These are phyloP conservation scores for Dioscorea cayenensis DNA, from an alignment of 116 monocot genomes.

Conservation along the genomic window DNA sequence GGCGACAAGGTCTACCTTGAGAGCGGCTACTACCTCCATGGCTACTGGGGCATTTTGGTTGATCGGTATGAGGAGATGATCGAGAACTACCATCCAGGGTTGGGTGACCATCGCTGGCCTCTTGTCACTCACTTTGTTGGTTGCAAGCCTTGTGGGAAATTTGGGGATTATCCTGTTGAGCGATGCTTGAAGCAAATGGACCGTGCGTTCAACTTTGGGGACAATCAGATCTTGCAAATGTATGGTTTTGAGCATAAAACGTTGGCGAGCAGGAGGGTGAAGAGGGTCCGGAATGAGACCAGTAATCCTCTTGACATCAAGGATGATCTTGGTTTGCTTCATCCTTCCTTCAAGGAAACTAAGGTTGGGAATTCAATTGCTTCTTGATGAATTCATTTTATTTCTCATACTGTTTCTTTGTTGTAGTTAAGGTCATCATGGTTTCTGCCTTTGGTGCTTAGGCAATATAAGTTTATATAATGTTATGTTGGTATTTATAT, in stretches of 20 bases:
- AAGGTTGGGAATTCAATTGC: constrained; percentile 3
- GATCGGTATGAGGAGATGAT: constrained; percentile 87
- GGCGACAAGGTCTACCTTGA: constrained; percentile 70
- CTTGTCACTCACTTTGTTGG: constrained; percentile 79
- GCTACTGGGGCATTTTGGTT: constrained; percentile 75
- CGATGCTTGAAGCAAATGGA: constrained; percentile 88
- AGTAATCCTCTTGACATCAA: constrained; percentile 48
- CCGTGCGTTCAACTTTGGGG: constrained; percentile 80
- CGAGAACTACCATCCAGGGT: constrained; percentile 65
- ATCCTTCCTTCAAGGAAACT: constrained; percentile 32
- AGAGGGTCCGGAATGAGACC: constrained; percentile 61
- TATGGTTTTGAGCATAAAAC: constrained; percentile 71
- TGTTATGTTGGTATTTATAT: too few species aligned
- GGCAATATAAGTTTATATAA: too few species aligned
- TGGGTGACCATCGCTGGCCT: constrained; percentile 83
- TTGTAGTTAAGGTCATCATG: too few species aligned
- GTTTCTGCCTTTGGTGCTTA: too few species aligned
- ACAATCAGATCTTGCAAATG: constrained; percentile 82
- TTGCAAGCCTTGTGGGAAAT: constrained; percentile 77
- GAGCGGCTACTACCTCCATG: constrained; percentile 68
- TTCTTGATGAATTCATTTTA: not conserved
- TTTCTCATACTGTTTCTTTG: too few species aligned
- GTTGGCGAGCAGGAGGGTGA: constrained; percentile 61
- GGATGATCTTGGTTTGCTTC: constrained; percentile 63
- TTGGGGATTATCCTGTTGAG: constrained; percentile 82